Conservation (phyloP, 2,329 filamentous ascomycete species). For the Colletotrichum plurivorum region DNA sequence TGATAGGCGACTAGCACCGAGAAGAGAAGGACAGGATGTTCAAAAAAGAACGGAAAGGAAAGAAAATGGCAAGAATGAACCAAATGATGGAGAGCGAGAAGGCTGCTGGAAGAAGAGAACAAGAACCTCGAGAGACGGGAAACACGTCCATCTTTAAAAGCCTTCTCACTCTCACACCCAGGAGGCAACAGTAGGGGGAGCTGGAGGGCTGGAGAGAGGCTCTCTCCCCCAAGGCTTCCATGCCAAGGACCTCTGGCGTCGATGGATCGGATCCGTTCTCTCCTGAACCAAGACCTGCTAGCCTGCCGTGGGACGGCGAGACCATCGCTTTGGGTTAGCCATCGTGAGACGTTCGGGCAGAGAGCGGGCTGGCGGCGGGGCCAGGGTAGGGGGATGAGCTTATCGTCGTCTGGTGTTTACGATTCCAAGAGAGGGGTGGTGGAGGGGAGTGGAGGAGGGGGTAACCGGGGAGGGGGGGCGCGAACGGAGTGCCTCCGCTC, state of each 20-base stretch:
- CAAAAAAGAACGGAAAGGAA: constrained; percentile 26
- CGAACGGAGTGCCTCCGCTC: constrained; percentile 27
- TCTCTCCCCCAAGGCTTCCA: constrained; percentile 8
- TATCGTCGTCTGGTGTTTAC: constrained; percentile 40
- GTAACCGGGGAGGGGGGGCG: constrained; percentile 8
- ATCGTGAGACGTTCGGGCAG: constrained; percentile 36
- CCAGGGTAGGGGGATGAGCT: constrained; percentile 36
- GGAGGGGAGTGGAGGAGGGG: constrained; percentile 27
- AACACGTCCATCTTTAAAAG: constrained; percentile 34
- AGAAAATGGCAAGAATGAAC: constrained; percentile 32
- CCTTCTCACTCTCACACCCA: background rate
- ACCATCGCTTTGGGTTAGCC: constrained; percentile 29
- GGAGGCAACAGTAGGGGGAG: background rate
- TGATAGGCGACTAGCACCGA: constrained; percentile 39
- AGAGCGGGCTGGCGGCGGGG: constrained; percentile 32
- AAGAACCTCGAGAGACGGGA: constrained; percentile 16
- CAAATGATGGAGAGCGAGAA: constrained; percentile 33
- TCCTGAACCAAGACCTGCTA: constrained; percentile 25
- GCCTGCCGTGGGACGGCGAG: constrained; percentile 23
- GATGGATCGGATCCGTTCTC: constrained; percentile 10
- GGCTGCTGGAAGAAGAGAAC: constrained; percentile 29
- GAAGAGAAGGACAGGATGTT: constrained; percentile 39
- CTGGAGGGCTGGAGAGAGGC: background rate
- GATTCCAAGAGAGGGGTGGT: constrained; percentile 32
- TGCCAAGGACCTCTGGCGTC: constrained; percentile 11